Evolutionary conservation across 352 stramenopile genomes (phyloP).

Genomic region (Globisporangium cederbergense): DNA sequence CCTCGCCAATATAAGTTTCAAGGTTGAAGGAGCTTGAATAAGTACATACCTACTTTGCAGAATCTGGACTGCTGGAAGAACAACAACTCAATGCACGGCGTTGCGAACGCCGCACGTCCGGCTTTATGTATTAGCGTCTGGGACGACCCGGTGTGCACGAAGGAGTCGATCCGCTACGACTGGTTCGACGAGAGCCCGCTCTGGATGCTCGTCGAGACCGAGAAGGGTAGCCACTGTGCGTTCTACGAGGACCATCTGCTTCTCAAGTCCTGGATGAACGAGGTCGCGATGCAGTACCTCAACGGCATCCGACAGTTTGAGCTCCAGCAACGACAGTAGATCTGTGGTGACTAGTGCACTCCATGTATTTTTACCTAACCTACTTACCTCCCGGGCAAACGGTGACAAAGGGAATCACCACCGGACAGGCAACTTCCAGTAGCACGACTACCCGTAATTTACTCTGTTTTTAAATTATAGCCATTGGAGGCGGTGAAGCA

Average conservation of each 20-base stretch:
- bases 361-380: too few species aligned
- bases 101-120: constrained; percentile 45
- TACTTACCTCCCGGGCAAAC: too few species aligned
- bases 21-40: not conserved
- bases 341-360: too few species aligned
- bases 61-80: constrained; percentile 29
- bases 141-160: constrained; percentile 73
- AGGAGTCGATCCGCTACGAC: constrained; percentile 63
- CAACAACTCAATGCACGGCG: constrained; percentile 75
- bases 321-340: too few species aligned
- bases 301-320: constrained; percentile 42
- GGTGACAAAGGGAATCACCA: too few species aligned
- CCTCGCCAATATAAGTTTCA: constrained; percentile 1
- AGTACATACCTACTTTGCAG: not conserved
- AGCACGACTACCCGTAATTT: too few species aligned
- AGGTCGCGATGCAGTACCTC: constrained; percentile 56
- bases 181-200: constrained; percentile 48
- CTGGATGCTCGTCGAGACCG: constrained; percentile 48
- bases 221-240: constrained; percentile 64
- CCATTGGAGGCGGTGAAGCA: too few species aligned
- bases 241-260: constrained; percentile 64
- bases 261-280: constrained; percentile 65
- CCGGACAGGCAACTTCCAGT: too few species aligned
- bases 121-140: constrained; percentile 71
- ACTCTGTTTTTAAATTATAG: too few species aligned